Base-by-base conservation (phyloP, 2,329 filamentous ascomycete species). In the Onygena corvina region DNA sequence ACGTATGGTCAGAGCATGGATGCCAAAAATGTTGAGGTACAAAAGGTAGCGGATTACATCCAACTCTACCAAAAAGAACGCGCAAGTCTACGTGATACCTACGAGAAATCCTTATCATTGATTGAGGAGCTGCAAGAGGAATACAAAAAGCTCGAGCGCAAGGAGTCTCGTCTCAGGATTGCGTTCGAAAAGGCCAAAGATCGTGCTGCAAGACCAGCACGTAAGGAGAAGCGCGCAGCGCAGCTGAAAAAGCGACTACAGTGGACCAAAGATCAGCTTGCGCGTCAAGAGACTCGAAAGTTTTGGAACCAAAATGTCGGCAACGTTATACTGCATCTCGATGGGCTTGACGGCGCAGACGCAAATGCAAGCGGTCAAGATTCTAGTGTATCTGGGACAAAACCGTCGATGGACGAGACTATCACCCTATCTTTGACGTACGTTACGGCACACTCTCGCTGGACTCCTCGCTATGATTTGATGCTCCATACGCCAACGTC, bases 391-490 rank as follows among this genome's bases (percentile, higher is more conserved):
- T 61, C 57, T 3, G 50, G 60, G n/a, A 51, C 51, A 30, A 53
- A 57, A 50, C 36, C 56, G 25, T 46, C 44, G 35, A 18, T 48
- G 16, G 42, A 50, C 51, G 47, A 53, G 38, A 47, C 40, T 29
- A 56, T 57, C 2, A 58, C 50, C 47, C 60, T 83, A 4, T 67
- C 72, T 2, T 57, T 82, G n/a, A 76, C 73, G 0, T 82, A 82
- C 57, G 72, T 81, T 30, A 79, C 79, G 0, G 66, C 68, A 5
- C 69, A 71, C 1, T 78, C 78, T 0, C 76, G 66, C 52, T 83
- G 80, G 79, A 64, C 67, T 0, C 77, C 80, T 2, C 75, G 71
- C 49, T 83, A 83, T 59, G 78, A 83, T 56, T 63, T 83, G 33
- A 72, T 72, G 47, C 69, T 84, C n/a, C 76, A 71, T 9, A 80